Conservation (phyloP, 371 early-diverging fungal genomes). For the Rozella allomycis region DNA sequence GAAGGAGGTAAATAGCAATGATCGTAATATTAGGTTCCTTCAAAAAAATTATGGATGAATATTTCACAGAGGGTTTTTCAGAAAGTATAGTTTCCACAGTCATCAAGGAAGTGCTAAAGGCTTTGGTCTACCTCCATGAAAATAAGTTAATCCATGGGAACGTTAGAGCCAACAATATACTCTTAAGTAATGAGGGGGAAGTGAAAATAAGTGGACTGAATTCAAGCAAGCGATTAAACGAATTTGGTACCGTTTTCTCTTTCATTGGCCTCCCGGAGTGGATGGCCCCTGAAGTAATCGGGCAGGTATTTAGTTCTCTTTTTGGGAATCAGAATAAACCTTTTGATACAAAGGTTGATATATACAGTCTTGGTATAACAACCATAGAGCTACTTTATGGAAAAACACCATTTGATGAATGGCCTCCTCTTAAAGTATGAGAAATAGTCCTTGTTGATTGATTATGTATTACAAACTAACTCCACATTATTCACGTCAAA, state of each 20-base stretch:
- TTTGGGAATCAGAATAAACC: conserved; percentile 1
- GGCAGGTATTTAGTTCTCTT: conserved; percentile 10
- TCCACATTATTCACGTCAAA: too few relatives aligned
- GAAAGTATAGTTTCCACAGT: conserved; percentile 22
- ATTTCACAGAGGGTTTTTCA: conserved; percentile 18
- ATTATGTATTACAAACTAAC: too few relatives aligned
- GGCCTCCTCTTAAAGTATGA: conserved; percentile 26
- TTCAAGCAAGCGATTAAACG: conserved; percentile 9
- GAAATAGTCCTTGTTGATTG: too few relatives aligned
- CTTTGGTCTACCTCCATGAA: conserved; percentile 21
- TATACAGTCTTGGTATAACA: conserved; percentile 28
- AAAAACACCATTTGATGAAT: conserved; percentile 25
- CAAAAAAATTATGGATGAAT: conserved; percentile 15
- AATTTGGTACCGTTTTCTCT: conserved; percentile 14
- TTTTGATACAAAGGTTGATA: conserved; percentile 19
- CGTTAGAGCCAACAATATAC: conserved; percentile 24
- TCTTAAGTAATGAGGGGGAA: conserved; percentile 18
- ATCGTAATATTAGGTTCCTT: conserved; percentile 11
- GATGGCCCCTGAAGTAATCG: conserved; percentile 33
- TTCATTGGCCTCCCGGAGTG: conserved; percentile 28
- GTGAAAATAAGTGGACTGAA: conserved; percentile 22
- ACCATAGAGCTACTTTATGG: conserved; percentile 25
- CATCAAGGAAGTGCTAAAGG: conserved; percentile 20
- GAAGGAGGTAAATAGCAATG: background rate
- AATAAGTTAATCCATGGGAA: conserved; percentile 31